These are phyloP conservation scores for Dictyostelium capitatum DNA, from an alignment of 78 protist genomes.

Conservation along the genomic window DNA sequence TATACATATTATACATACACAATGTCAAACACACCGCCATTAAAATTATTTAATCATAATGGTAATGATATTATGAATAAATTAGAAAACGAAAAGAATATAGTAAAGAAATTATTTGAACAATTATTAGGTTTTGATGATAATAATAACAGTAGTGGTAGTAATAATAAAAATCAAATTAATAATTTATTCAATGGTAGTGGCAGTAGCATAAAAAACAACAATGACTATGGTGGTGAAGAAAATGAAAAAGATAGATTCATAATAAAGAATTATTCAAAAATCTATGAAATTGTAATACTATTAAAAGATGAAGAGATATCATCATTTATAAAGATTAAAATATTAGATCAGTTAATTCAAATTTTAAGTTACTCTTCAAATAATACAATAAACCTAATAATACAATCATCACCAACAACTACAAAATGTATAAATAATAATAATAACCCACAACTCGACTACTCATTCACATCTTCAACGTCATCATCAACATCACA, in stretches of 20 bases:
- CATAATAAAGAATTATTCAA: constrained; percentile 8
- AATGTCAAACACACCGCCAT: not conserved
- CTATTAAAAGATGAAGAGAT: constrained; percentile 3
- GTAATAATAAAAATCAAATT: not conserved
- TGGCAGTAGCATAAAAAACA: not conserved
- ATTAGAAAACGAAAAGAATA: not conserved
- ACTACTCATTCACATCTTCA: not conserved
- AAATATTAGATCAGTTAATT: constrained; percentile 21
- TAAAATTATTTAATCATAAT: not conserved
- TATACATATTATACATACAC: no score
- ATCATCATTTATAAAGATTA: not conserved
- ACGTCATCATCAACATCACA: not conserved
- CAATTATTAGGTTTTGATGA: constrained; percentile 7
- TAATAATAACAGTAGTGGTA: not conserved
- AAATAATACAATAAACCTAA: constrained; percentile 7
- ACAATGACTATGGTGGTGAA: not conserved
- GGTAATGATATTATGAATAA: constrained; percentile 15
- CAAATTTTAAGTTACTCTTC: not conserved
- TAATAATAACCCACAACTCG: not conserved
- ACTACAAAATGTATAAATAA: not conserved
- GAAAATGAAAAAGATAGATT: not conserved
- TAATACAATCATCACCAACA: not conserved
- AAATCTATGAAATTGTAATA: constrained; percentile 2
- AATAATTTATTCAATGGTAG: not conserved
- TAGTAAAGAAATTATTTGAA: not conserved